phyloP scores from a whole-genome alignment of 225 moss, liverwort and hornwort genomes.

The Sphagnum contortum region DNA sequence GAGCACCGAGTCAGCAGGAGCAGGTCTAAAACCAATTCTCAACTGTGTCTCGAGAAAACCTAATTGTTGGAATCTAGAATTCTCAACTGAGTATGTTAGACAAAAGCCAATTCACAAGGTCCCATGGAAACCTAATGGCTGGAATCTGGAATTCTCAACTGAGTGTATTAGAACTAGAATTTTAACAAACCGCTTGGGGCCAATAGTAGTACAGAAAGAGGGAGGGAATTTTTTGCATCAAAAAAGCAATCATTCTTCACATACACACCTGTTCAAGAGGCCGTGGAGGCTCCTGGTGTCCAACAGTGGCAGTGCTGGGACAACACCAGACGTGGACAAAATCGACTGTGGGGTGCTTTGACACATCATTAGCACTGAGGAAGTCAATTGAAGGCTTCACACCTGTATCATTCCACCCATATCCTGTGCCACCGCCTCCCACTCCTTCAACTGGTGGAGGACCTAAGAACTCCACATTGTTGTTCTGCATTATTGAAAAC shows the following conservation, averaged over 20 bases:
- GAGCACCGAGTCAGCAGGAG: too few relatives aligned
- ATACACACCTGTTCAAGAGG: constrained; percentile 53
- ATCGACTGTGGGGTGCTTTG: constrained; percentile 48
- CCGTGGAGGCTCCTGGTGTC: constrained; percentile 81
- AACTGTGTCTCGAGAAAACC: too few relatives aligned
- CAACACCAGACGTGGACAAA: constrained; percentile 77
- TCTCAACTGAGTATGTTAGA: not conserved
- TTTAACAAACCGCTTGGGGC: too few relatives aligned
- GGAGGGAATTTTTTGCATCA: too few relatives aligned
- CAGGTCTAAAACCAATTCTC: too few relatives aligned
- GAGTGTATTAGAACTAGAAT: not conserved
- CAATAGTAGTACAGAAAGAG: too few relatives aligned
- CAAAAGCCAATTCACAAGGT: too few relatives aligned
- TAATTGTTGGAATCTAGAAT: not conserved
- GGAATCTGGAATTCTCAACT: not conserved
- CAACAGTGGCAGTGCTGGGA: constrained; percentile 78
- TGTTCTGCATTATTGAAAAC: constrained; percentile 45
- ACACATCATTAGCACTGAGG: constrained; percentile 28
- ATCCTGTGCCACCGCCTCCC: constrained; percentile 83
- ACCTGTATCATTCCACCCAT: constrained; percentile 56
- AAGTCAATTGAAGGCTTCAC: constrained; percentile 12
- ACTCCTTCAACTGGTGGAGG: constrained; percentile 81
- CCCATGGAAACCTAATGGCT: not conserved
- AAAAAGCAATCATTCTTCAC: too few relatives aligned
- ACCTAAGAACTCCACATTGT: constrained; percentile 46